Evolutionary conservation across 2,329 filamentous ascomycete species (phyloP).

Genomic region (Exophiala sideris): DNA sequence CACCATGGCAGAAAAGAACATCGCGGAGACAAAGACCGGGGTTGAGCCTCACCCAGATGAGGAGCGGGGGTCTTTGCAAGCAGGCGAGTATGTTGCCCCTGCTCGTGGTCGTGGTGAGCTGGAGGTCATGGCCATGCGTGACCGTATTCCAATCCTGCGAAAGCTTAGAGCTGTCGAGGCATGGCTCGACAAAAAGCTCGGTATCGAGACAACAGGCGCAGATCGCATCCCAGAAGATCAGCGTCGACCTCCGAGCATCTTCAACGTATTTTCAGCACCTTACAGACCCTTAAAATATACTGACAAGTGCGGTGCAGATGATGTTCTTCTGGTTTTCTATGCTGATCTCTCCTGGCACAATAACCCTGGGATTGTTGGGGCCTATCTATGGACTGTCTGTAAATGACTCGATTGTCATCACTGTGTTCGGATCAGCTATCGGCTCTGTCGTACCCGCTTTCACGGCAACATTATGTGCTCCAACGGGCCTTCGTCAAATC

Average conservation of each 20-base stretch:
- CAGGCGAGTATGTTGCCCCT: background rate
- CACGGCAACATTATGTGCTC: background rate
- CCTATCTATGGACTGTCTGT: conserved; percentile 27
- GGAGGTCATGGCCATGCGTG: conserved; percentile 1
- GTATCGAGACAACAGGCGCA: conserved; percentile 1
- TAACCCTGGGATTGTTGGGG: conserved; percentile 25
- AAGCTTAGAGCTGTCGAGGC: conserved; percentile 1
- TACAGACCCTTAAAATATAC: background rate
- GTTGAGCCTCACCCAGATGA: background rate
- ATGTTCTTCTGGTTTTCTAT: conserved; percentile 28
- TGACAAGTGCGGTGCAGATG: conserved; percentile 1
- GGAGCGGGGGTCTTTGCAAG: background rate
- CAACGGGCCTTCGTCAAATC: conserved; percentile 27
- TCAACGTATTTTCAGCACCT: background rate
- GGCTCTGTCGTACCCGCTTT: conserved; percentile 13
- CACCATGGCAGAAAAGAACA: background rate
- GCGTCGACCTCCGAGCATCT: conserved; percentile 1
- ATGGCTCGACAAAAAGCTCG: conserved; percentile 1
- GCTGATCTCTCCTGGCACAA: conserved; percentile 15
- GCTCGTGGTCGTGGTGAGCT: background rate
- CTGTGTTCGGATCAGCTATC: conserved; percentile 18
- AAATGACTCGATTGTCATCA: conserved; percentile 20
- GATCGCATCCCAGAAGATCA: conserved; percentile 3
- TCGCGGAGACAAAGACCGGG: background rate
- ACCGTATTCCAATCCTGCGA: background rate